Percentiles rank a stretch among this genome's conserved stretches.
Evolutionary conservation across 169 alveolate species (phyloP).

Genomic region (Perkinsus olseni): DNA sequence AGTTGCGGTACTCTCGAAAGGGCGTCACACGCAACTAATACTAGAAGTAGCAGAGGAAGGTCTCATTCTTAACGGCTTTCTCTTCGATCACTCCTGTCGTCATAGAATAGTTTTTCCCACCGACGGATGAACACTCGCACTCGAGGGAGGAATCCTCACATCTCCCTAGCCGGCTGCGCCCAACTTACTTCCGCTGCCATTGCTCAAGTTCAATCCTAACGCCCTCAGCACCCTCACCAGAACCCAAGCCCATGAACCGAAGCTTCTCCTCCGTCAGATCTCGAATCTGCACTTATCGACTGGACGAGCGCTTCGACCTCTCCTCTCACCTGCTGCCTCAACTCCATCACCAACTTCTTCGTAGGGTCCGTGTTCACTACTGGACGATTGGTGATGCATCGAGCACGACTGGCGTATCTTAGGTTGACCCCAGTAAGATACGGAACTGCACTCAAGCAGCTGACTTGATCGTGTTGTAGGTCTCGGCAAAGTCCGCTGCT

Average conservation of each 20-base stretch:
- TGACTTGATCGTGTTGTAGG: constrained; percentile 65
- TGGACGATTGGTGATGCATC: neutral
- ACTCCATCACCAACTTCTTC: neutral
- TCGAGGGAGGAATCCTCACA: no score
- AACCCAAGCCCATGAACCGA: neutral
- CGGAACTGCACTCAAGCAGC: constrained; percentile 31
- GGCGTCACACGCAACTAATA: no score
- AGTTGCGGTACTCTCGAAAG: no score
- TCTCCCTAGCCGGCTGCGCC: neutral
- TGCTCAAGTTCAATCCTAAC: neutral
- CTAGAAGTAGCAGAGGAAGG: no score
- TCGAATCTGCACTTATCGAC: neutral
- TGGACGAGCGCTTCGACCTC: no score
- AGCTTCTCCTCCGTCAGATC: neutral
- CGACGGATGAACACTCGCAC: no score
- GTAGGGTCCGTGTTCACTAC: neutral
- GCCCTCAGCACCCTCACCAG: neutral
- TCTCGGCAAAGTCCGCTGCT: constrained; percentile 67
- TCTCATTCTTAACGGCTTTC: no score
- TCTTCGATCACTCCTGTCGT: no score
- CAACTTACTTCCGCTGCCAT: neutral
- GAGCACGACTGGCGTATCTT: neutral
- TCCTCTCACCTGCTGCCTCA: neutral
- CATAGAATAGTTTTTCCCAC: no score
- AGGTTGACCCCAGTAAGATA: no score